Conservation (phyloP, 1,139 yeast species). For the Taphrina communis region DNA sequence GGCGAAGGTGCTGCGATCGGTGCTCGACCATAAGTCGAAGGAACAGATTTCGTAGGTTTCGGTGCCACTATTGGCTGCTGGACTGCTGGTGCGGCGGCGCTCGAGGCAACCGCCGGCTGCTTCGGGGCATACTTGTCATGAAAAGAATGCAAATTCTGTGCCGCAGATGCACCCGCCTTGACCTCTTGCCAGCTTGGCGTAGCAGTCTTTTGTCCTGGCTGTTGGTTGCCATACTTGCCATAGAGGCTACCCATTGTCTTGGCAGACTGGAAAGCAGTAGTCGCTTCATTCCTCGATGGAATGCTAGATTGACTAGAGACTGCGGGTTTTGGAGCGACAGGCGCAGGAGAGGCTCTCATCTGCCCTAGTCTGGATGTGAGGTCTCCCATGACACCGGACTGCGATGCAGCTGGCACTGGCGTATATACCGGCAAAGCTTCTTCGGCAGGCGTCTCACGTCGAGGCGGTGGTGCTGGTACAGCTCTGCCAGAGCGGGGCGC, state of each 20-base stretch:
- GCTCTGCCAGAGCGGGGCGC: neutral
- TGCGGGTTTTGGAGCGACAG: slow-evolving; percentile 14
- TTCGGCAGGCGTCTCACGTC: slow-evolving; percentile 9
- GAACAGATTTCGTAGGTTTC: slow-evolving; percentile 16
- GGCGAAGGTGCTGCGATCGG: slow-evolving; percentile 11
- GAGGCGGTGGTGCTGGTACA: slow-evolving; percentile 39
- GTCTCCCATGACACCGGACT: slow-evolving; percentile 8
- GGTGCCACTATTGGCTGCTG: slow-evolving; percentile 17
- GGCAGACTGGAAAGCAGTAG: slow-evolving; percentile 25
- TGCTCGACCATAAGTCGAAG: slow-evolving; percentile 3
- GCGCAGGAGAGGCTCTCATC: slow-evolving; percentile 8
- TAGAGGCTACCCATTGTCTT: slow-evolving; percentile 26
- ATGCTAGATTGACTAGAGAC: neutral
- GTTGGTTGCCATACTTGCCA: slow-evolving; percentile 32
- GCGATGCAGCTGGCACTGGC: slow-evolving; percentile 7
- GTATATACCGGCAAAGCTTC: slow-evolving; percentile 31
- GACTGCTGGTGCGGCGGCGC: neutral
- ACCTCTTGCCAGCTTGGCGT: slow-evolving; percentile 37
- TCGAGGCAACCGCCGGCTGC: neutral
- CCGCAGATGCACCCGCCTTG: slow-evolving; percentile 39
- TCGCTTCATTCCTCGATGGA: slow-evolving; percentile 25
- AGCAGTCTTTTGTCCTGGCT: slow-evolving; percentile 20
- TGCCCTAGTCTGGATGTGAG: slow-evolving; percentile 11
- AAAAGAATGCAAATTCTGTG: slow-evolving; percentile 32
- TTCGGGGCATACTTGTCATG: slow-evolving; percentile 33